Evolutionary conservation across 2,329 filamentous ascomycete genomes (phyloP).

Genomic region (Furcasterigmium sp.): DNA sequence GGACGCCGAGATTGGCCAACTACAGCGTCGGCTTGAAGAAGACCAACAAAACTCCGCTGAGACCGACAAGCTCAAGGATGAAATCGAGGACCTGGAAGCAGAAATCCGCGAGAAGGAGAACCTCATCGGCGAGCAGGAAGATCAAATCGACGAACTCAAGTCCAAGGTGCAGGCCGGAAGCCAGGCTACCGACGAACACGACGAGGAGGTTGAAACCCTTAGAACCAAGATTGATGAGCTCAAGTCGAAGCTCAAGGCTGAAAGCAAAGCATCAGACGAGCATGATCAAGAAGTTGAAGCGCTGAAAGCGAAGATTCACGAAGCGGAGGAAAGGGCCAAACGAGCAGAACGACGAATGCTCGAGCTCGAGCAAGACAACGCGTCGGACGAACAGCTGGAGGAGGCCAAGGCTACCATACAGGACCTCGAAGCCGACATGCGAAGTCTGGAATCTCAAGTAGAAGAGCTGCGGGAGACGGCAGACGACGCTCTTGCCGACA

Average conservation of each 20-base stretch:
- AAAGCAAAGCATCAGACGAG: conserved; percentile 51
- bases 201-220: conserved; percentile 46
- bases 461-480: conserved; percentile 50
- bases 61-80: conserved; percentile 63
- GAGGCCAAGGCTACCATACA: conserved; percentile 54
- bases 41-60: conserved; percentile 53
- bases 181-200: conserved; percentile 49
- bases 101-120: conserved; percentile 73
- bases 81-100: conserved; percentile 70
- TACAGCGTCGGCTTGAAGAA: conserved; percentile 54
- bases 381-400: conserved; percentile 44
- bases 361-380: conserved; percentile 54
- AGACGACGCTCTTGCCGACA: conserved; percentile 47
- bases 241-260: conserved; percentile 50
- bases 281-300: conserved; percentile 46
- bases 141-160: conserved; percentile 66
- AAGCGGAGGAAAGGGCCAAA: conserved; percentile 54
- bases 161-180: conserved; percentile 51
- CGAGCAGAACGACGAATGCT: conserved; percentile 42
- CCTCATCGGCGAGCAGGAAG: conserved; percentile 66
- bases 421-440: conserved; percentile 50
- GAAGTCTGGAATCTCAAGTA: conserved; percentile 46
- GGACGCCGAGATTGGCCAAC: conserved; percentile 54
- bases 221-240: conserved; percentile 44
- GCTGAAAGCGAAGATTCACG: conserved; percentile 40